Base-by-base conservation (phyloP, 331 rosid species). In the Malus hybrid region DNA sequence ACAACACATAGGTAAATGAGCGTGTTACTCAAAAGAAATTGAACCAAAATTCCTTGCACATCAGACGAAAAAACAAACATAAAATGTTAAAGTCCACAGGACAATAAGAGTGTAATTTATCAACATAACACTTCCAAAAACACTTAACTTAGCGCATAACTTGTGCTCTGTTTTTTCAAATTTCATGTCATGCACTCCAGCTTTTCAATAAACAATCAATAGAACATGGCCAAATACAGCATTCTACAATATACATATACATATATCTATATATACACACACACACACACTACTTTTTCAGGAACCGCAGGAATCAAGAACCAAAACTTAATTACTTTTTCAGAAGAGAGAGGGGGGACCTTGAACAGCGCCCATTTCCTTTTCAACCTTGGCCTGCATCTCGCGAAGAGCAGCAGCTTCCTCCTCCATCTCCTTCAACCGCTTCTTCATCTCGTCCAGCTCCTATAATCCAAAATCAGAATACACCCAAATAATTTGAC, bases 331-430 rank as follows among this genome's bases (percentile, higher is more conserved):
- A 59, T 59, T 59, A 6, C 24, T 2, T 22, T 8, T 59, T 59
- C 27, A 22, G 16, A 56, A 36, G 7, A 3, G 31, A 48, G n/a
- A 8, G 27, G 34, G 12, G 9, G n/a, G 5, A 91, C 99, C 99
- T 90, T 90, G 99, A 74, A 85, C 92, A 19, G 90, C 87, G 44
- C 99, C 99, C 89, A 94, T 91, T 48, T 94, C 99, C 87, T 94
- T 94, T 81, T 94, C 99, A 28, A 94, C 97, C 88, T 91, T 94
- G 67, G 99, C 97, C 74, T 94, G 99, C 99, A 94, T 91, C 72
- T 91, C 99, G 12, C 96, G 95, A 54, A 94, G 95, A 44, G 97
- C 99, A 5, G 97, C 93, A 16, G 99, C 97, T 80, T 94, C 99
- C 57, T 91, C 98, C 81, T 93, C 98, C 96, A 93, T 93, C 72